Base-by-base conservation (phyloP, 441 rosid genomes). In the Metrosideros polymorpha region DNA sequence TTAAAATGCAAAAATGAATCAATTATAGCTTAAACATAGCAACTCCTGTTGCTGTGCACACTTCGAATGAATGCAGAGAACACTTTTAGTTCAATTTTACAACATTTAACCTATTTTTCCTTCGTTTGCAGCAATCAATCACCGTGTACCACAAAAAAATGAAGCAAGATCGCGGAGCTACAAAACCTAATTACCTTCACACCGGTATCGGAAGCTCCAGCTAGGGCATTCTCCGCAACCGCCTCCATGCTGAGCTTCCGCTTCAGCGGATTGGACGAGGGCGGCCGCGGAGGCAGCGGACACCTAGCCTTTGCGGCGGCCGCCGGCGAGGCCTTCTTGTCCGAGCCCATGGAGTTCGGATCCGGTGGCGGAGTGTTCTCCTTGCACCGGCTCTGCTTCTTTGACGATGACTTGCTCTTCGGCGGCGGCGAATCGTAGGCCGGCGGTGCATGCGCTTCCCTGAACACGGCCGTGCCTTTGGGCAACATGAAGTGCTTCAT, bases 401-500 rank as follows among this genome's bases (percentile, higher is more conserved):
- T 90, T 29, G 92, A 86, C 9, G 92, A 86, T 50, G 89, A 24
- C 51, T 84, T 92, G 88, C 95, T 93, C 92, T 85, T 94, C 7
- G 96, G 88, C 18, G 86, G 87, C 27, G 82, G 83, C 42, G 88
- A 86, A 83, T 86, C 83, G 61, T 25, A 87, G 86, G 56, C 45
- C 24, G 22, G 32, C 25, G 86, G 51, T 47, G 82, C 45, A 27
- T 71, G 86, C 27, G 95, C 88, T 85, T 95, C 98, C 84, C 97
- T 89, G 93, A 93, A 92, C 91, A 95, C 84, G 3, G 95, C 45
- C 91, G 92, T 94, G 25, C 79, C 83, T 90, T 94, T 94, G 82
- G 99, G 98, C 86, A 89, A 92, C 98, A 97, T 93, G 84, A 91
- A 96, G 87, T 94, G 94, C 94, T 95, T 98, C 99, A 96, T 97